Conservation (phyloP, 2,329 filamentous ascomycete genomes). For the Fusarium subglutinans region DNA sequence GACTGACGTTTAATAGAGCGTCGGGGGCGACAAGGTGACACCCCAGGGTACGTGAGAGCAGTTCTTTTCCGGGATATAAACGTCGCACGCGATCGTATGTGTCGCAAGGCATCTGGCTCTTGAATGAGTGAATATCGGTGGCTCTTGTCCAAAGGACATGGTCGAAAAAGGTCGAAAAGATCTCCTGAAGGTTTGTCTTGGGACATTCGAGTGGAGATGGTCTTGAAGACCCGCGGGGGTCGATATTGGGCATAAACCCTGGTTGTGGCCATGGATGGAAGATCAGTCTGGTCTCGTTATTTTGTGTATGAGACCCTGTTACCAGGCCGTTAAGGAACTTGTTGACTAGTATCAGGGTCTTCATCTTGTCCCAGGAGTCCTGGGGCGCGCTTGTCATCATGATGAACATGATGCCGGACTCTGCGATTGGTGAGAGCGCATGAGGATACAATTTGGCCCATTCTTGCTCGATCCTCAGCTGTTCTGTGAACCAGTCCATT, state of each 20-base stretch:
- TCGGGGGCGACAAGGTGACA: neutral
- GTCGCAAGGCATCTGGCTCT: neutral
- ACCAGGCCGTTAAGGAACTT: conserved; percentile 2
- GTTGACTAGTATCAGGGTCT: neutral
- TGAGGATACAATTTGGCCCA: neutral
- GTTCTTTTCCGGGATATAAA: neutral
- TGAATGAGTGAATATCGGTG: neutral
- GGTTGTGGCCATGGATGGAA: neutral
- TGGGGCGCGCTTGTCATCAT: neutral
- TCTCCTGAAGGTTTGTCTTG: neutral
- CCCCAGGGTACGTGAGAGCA: neutral
- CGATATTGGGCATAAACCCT: neutral
- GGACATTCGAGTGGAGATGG: neutral
- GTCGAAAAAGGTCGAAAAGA: neutral
- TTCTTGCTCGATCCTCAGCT: neutral
- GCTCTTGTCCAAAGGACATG: neutral
- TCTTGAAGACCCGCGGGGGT: neutral
- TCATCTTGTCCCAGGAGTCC: neutral
- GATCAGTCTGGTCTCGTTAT: neutral
- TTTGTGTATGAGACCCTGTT: neutral
- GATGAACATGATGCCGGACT: neutral
- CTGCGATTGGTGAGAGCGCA: neutral
- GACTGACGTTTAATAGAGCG: neutral
- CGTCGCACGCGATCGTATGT: neutral
- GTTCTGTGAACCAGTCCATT: neutral